A percentile compares a stretch with the other conserved stretches of the same genome.
Conservation (phyloP, 805 yeast genomes). For the Dipodascopsis uninucleata region DNA sequence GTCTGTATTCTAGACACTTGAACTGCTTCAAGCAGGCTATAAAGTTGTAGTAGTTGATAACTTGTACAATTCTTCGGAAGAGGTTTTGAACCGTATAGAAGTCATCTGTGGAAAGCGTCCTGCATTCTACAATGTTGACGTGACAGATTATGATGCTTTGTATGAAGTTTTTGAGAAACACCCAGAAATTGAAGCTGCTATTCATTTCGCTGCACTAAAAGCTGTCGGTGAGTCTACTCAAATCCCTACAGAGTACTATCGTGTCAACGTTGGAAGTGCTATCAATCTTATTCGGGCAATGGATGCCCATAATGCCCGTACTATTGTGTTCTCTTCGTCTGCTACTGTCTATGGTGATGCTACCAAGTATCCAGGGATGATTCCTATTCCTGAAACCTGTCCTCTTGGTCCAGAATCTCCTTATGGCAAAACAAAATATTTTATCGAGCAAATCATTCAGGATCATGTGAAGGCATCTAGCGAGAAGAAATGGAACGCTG, state of each 20-base stretch:
- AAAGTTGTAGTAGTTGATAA: constrained; percentile 73
- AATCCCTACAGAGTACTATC: constrained; percentile 65
- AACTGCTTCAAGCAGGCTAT: constrained; percentile 56
- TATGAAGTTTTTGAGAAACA: constrained; percentile 47
- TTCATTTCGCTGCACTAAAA: constrained; percentile 79
- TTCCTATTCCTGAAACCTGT: constrained; percentile 75
- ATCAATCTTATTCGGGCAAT: constrained; percentile 54
- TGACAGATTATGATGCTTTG: constrained; percentile 50
- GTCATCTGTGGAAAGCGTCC: constrained; percentile 42
- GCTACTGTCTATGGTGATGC: constrained; percentile 86
- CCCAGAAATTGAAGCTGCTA: constrained; percentile 54
- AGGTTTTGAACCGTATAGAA: constrained; percentile 62
- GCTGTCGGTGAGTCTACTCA: constrained; percentile 76
- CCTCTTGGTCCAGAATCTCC: constrained; percentile 75
- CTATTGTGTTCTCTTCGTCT: constrained; percentile 68
- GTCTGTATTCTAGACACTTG: constrained; percentile 40
- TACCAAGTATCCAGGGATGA: constrained; percentile 64
- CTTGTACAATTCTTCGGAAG: constrained; percentile 61
- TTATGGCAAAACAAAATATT: constrained; percentile 67
- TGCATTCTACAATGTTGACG: constrained; percentile 58
- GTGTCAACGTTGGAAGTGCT: constrained; percentile 65
- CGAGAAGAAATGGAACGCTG: constrained; percentile 38
- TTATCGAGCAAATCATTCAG: constrained; percentile 58
- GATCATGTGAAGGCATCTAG: constrained; percentile 50
- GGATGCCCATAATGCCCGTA: constrained; percentile 45